phyloP scores from a whole-genome alignment of 2,329 filamentous ascomycete genomes.

The Aspergillus latus region DNA sequence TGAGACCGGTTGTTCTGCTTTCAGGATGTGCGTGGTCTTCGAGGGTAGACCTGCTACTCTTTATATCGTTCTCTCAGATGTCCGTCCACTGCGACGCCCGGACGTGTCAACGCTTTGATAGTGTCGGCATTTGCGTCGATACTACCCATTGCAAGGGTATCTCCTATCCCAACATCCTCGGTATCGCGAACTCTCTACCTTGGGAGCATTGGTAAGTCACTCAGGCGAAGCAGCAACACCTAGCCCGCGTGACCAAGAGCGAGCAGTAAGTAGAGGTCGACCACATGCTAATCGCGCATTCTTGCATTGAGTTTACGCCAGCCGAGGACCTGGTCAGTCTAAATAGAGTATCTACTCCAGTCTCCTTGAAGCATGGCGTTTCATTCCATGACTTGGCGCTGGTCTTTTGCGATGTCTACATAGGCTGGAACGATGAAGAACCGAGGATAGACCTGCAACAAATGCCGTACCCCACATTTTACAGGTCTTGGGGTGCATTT shows the following conservation, averaged over 20 bases:
- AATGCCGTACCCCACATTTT: neutral
- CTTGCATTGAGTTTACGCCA: neutral
- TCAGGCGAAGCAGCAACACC: too few species aligned
- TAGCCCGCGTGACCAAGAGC: too few species aligned
- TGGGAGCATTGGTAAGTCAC: too few species aligned
- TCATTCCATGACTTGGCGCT: slow-evolving; percentile 6
- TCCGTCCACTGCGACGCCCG: neutral
- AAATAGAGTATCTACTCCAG: neutral
- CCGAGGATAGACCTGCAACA: neutral
- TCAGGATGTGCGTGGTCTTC: neutral
- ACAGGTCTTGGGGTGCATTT: neutral
- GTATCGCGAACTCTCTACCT: neutral
- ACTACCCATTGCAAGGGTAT: neutral
- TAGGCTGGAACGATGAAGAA: neutral
- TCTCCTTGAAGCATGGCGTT: neutral
- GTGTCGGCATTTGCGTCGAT: neutral
- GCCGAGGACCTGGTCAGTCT: neutral
- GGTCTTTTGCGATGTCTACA: neutral
- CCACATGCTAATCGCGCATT: neutral
- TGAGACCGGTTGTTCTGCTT: neutral
- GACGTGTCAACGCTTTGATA: neutral
- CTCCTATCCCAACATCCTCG: neutral
- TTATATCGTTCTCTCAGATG: neutral
- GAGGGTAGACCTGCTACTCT: neutral
- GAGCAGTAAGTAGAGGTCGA: neutral